Evolutionary conservation across 495 filamentous ascomycete species (phyloP).

Genomic region (Hapsidospora chrysogenum): DNA sequence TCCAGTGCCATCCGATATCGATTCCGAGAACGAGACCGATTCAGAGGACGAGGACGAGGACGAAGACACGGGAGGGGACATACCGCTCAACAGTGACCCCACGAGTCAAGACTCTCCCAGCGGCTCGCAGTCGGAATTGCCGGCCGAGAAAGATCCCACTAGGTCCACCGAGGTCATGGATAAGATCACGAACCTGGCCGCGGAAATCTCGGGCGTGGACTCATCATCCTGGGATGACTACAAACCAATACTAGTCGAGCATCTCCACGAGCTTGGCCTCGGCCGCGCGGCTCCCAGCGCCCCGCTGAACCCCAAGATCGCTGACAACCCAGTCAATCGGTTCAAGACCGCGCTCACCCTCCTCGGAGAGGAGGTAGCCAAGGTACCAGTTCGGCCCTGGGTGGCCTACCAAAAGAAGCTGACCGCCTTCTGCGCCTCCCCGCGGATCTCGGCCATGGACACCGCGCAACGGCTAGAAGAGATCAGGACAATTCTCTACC

Average conservation of each 20-base stretch:
- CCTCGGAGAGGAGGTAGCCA: not conserved
- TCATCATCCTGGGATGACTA: not conserved
- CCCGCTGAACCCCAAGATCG: not conserved
- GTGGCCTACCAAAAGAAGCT: slow-evolving; percentile 1
- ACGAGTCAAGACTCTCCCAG: too few relatives aligned
- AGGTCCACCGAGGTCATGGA: too few relatives aligned
- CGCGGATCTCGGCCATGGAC: not conserved
- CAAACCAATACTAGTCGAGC: not conserved
- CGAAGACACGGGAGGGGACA: too few relatives aligned
- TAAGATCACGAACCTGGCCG: too few relatives aligned
- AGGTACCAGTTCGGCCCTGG: not conserved
- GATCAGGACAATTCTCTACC: not conserved
- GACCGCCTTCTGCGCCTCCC: not conserved
- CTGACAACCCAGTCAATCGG: not conserved
- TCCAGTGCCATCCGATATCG: too few relatives aligned
- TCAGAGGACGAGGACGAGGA: too few relatives aligned
- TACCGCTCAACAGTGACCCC: too few relatives aligned
- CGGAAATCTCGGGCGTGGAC: too few relatives aligned
- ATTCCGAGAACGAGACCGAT: too few relatives aligned
- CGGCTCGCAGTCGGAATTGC: too few relatives aligned
- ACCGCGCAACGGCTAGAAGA: not conserved
- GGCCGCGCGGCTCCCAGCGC: not conserved
- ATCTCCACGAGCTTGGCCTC: not conserved
- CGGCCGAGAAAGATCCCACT: too few relatives aligned
- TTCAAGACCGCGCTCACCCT: not conserved